Evolutionary conservation across 768 basidiomycete species (phyloP), one percentile per base, ranked within the genome.

Genomic region (Kwoniella mangroviensis): DNA sequence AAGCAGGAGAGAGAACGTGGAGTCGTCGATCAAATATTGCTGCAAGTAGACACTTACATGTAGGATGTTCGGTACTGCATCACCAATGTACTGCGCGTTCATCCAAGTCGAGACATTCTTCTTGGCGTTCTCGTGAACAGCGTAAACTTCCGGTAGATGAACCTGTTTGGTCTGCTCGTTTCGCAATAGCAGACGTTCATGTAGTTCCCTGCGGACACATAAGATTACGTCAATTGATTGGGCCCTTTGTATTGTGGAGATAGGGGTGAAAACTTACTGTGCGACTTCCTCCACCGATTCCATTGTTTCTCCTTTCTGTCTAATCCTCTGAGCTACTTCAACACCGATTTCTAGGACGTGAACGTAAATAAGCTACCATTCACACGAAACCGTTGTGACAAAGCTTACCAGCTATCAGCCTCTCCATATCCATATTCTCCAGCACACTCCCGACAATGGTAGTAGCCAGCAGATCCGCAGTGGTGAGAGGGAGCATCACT

Each of bases 131-230:
- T 90, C 89, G 1, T 91, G 91, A 9, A 95, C 93, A 76, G 90
- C 91, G 85, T 98, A 98, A 78, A 98, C 98, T 72, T 92, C 94
- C 82, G 97, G 94, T 72, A 98, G 91, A 67, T 94, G 90, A 59
- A 98, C 90, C 83, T 94, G 93, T 86, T 97, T 98, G 66, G 96
- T 98, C 84, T 90, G 94, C 83, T 98, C 96, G 75, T 97, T 97
- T 67, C 96, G 87, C 61, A 98, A 86, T 13, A 95, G 84, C 5
- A 98, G 85, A 78, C 90, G 90, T 84, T 97, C 94, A 80, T 98
- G 96, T 34, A 98, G 85, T 84, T 97, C 95, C 42, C 82, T 83
- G 60, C 21, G 13, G 1, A 52, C n/a, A 34, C 34, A 19, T 15
- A 2, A 11, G 17, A 43, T 12, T 40, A 19, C 5, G 49, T 76